Evolutionary conservation across 2,329 filamentous ascomycete genomes (phyloP), one percentile per base, ranked within the genome.

Genomic region (Thielaviopsis populi): DNA sequence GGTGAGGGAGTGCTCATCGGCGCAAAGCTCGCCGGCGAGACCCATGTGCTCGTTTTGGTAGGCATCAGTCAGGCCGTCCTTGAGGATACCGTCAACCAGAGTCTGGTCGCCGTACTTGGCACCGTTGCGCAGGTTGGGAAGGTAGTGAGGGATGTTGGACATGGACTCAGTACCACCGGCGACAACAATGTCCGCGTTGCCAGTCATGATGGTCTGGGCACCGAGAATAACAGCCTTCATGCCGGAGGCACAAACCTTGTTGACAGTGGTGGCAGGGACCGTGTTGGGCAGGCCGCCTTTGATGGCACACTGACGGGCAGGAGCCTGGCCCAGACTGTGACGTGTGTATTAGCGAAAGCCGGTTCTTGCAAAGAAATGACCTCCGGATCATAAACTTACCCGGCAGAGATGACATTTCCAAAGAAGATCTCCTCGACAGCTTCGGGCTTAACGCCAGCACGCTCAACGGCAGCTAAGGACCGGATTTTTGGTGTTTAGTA

Each of bases 11-110:
- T 97, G 83, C 71, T 96, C 91, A 64, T 83, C 75, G 64, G 91
- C 89, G 77, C 94, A 99, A 72, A 96, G 88, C 81, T 99, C 94
- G 66, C 81, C 94, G 71, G 88, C 83, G 64, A 99, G 76, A 70
- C 94, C 94, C 94, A 99, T 99, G 76, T 96, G 91, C 75, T 97
- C 88, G 77, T 94, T 87, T 78, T 91, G 91, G 77, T 94, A 96
- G 68, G 90, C 90, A 74, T 99, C 94, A 62, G 88, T 95, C 69
- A 99, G 81, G 69, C 94, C 94, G 73, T 99, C 94, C 80, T 91
- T 91, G 71, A 96, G 83, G 68, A 99, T 85, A 69, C 90, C 92
- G 72, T 99, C 94, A 63, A 96, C 81, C 69, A 99, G 80, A 62
- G 80, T 84, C 78, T 92, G 87, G 77, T 97, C 84, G 71, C 94